Evolutionary conservation across 192 early-diverging fungal genomes (phyloP), one percentile per base, ranked within the genome.

Genomic region (Helicostylum pulchrum): DNA sequence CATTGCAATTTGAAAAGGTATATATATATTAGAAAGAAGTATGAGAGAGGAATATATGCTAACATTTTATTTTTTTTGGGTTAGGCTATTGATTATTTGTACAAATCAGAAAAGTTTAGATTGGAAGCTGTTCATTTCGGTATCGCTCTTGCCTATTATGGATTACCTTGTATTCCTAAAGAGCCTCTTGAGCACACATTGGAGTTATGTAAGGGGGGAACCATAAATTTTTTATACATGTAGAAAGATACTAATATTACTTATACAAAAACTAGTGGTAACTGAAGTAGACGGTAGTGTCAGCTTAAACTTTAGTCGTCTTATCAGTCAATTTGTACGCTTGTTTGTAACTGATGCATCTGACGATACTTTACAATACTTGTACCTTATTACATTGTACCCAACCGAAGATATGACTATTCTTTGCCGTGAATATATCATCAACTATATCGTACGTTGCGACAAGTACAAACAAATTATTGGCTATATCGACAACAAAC

Each of bases 81-180:
- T 26, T 55, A 68, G 64, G 79, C 93, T 14, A 77, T 96, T 14
- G 73, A 85, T 50, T 89, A 91, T 54, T 79, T 96, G 31, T 79
- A 79, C 43, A 82, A 84, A 58, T 62, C 78, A n/a, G 86, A 83
- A 19, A 73, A 66, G 3, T 89, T 80, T 72, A 73, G 80, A 19
- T 70, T 92, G 11, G 95, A 99, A 62, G 94, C 92, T 10, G 86
- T 98, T 11, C 96, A 98, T 64, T 88, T 97, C 76, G 93, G 90
- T 20, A 85, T 96, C 45, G 82, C 88, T 2, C 71, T 95, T 73
- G 89, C 85, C 1, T 86, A 90, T 71, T 84, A 88, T 63, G 90
- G 94, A 10, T 66, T 92, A 50, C 76, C 98, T n/a, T 79, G 84
- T 19, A 82, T 92, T 34, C 89, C 93, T 7, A 66, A 85, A 4